Percentiles rank a stretch among this genome's conserved stretches.
Evolutionary conservation across 768 basidiomycete species (phyloP).

Genomic region (Mycena maculata): DNA sequence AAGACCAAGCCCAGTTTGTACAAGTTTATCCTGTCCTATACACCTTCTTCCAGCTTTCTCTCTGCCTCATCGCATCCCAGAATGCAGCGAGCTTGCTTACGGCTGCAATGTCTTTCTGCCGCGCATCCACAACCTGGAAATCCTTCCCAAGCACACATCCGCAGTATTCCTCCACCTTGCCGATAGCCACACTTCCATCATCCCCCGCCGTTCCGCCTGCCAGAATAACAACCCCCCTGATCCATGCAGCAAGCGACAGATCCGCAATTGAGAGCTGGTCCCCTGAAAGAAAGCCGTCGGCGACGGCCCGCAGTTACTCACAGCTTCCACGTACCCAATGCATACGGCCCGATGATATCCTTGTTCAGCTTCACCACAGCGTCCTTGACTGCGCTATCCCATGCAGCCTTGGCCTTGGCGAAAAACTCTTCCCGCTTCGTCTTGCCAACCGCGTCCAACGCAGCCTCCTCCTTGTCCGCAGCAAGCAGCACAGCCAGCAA

Average conservation of each 20-base stretch:
- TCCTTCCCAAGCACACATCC: slow-evolving; percentile 60
- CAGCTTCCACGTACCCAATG: slow-evolving; percentile 61
- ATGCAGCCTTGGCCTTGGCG: slow-evolving; percentile 58
- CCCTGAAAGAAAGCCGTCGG: slow-evolving; percentile 53
- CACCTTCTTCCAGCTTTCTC: slow-evolving; percentile 80
- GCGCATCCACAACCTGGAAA: slow-evolving; percentile 47
- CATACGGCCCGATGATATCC: slow-evolving; percentile 72
- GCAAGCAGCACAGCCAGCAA: slow-evolving; percentile 59
- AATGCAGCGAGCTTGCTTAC: slow-evolving; percentile 72
- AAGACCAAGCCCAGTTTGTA: not conserved
- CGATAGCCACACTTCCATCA: slow-evolving; percentile 61
- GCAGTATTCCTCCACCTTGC: slow-evolving; percentile 64
- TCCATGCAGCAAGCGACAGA: slow-evolving; percentile 83
- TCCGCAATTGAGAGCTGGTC: slow-evolving; percentile 88
- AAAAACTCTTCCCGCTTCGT: slow-evolving; percentile 63
- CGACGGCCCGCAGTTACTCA: not conserved
- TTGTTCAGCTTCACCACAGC: slow-evolving; percentile 61
- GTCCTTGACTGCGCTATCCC: slow-evolving; percentile 62
- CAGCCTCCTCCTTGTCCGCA: slow-evolving; percentile 52
- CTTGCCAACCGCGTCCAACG: slow-evolving; percentile 54
- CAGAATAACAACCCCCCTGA: slow-evolving; percentile 68
- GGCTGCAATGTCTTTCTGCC: slow-evolving; percentile 44
- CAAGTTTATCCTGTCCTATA: not conserved
- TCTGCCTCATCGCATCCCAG: slow-evolving; percentile 75
- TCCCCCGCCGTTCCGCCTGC: slow-evolving; percentile 64